Percentiles rank a stretch among this genome's conserved stretches.
Conservation (phyloP, 164 flowering plant species). For the Vitis labrusca region DNA sequence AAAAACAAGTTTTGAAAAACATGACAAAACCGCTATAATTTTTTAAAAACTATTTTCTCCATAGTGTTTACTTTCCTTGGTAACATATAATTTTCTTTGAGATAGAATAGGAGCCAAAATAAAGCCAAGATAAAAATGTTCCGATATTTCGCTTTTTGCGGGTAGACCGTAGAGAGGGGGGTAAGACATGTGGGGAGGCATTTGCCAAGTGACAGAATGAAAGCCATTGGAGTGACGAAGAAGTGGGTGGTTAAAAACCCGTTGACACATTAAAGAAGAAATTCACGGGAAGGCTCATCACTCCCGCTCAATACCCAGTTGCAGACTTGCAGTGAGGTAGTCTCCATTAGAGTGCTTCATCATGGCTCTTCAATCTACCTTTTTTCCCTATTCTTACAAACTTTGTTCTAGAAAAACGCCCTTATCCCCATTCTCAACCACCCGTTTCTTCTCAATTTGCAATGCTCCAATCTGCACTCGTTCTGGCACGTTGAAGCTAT, state of each 20-base stretch:
- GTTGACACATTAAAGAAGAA: not conserved
- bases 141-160: too few relatives aligned
- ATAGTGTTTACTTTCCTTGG: too few relatives aligned
- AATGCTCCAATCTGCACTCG: slow-evolving; percentile 6
- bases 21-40: too few relatives aligned
- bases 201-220: slow-evolving; percentile 21
- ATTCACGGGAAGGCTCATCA: not conserved
- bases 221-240: not conserved
- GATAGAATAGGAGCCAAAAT: too few relatives aligned
- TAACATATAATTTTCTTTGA: too few relatives aligned
- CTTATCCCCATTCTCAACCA: slow-evolving; percentile 14
- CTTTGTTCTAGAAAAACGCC: slow-evolving; percentile 13
- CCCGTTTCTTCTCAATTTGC: slow-evolving; percentile 12
- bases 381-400: slow-evolving; percentile 14
- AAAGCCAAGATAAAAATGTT: too few relatives aligned
- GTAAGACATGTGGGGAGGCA: not conserved
- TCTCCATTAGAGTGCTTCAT: too few relatives aligned
- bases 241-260: slow-evolving; percentile 7
- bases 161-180: too few relatives aligned
- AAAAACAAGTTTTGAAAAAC: too few relatives aligned
- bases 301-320: too few relatives aligned
- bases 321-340: too few relatives aligned
- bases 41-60: too few relatives aligned
- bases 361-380: slow-evolving; percentile 35
- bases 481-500: slow-evolving; percentile 18